phyloP scores from a whole-genome alignment of 1,139 yeast species.

The Yueomyces sp. region DNA sequence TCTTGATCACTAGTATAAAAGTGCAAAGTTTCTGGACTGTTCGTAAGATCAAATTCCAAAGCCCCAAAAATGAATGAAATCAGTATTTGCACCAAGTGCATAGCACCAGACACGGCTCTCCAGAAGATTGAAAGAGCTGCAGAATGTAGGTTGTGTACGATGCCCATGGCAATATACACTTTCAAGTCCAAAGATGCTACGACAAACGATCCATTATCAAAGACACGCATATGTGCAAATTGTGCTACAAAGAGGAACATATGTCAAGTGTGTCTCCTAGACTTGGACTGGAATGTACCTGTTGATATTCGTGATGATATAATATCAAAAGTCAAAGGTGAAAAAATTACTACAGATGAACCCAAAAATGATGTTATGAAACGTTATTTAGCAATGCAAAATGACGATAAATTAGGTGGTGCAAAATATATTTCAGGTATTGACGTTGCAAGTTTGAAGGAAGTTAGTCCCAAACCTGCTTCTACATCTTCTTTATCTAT shows the following conservation, averaged over 20 bases:
- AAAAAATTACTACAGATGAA: slow-evolving; percentile 27
- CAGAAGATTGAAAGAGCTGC: slow-evolving; percentile 33
- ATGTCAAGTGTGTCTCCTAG: slow-evolving; percentile 81
- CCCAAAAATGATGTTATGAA: slow-evolving; percentile 38
- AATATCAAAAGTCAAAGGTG: slow-evolving; percentile 44
- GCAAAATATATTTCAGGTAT: slow-evolving; percentile 22
- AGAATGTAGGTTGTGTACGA: slow-evolving; percentile 66
- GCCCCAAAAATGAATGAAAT: no score
- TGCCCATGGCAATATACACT: slow-evolving; percentile 71
- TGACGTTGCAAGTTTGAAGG: neutral
- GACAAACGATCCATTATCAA: slow-evolving; percentile 17
- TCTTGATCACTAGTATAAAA: no score
- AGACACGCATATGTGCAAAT: slow-evolving; percentile 44
- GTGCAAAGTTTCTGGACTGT: no score
- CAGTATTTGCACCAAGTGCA: no score
- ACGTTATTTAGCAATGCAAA: slow-evolving; percentile 39
- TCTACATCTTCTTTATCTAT: slow-evolving; percentile 6
- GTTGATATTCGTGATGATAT: slow-evolving; percentile 72
- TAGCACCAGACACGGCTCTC: no score
- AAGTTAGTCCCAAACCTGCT: neutral
- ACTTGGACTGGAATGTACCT: slow-evolving; percentile 69
- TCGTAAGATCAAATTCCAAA: no score
- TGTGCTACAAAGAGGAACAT: slow-evolving; percentile 74
- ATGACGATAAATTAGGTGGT: slow-evolving; percentile 28
- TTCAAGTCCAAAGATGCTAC: slow-evolving; percentile 42